Conservation (phyloP, 768 basidiomycete genomes). For the Hebeloma cylindrosporum region DNA sequence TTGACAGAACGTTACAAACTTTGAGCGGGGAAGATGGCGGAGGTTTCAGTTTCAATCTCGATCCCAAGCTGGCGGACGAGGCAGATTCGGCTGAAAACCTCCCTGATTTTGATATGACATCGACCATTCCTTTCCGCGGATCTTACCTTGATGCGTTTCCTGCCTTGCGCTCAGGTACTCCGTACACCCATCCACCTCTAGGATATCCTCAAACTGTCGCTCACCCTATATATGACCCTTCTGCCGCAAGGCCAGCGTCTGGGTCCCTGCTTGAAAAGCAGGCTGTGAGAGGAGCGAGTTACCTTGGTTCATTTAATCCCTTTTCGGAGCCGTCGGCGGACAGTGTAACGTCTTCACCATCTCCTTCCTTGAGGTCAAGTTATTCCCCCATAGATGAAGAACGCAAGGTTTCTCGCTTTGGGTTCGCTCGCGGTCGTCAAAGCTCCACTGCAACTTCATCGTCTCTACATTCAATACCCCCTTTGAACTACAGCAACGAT, state of each 20-base stretch:
- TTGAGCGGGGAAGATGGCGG: conserved; percentile 63
- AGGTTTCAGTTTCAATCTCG: conserved; percentile 86
- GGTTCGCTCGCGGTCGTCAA: conserved; percentile 73
- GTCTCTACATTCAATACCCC: conserved; percentile 56
- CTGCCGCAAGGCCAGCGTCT: conserved; percentile 37
- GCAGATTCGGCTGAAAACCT: conserved; percentile 39
- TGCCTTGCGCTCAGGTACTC: conserved; percentile 44
- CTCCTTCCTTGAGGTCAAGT: conserved; percentile 30
- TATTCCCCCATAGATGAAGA: conserved; percentile 57
- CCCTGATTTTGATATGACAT: conserved; percentile 52
- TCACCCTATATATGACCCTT: conserved; percentile 59
- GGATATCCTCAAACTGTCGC: conserved; percentile 46
- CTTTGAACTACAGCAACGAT: conserved; percentile 50
- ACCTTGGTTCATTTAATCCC: conserved; percentile 79
- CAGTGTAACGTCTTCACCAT: conserved; percentile 24
- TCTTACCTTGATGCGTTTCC: conserved; percentile 74
- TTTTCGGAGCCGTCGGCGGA: conserved; percentile 66
- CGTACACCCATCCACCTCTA: conserved; percentile 47
- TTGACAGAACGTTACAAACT: conserved; percentile 79
- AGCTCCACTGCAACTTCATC: conserved; percentile 59
- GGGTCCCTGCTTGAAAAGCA: conserved; percentile 43
- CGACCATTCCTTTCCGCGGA: conserved; percentile 59
- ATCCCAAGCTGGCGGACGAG: conserved; percentile 69
- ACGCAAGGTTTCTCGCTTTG: conserved; percentile 76
- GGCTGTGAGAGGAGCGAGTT: conserved; percentile 47